These are phyloP conservation scores for Sechiopsis laciniata DNA, from an alignment of 306 rosid genomes.

Conservation along the genomic window DNA sequence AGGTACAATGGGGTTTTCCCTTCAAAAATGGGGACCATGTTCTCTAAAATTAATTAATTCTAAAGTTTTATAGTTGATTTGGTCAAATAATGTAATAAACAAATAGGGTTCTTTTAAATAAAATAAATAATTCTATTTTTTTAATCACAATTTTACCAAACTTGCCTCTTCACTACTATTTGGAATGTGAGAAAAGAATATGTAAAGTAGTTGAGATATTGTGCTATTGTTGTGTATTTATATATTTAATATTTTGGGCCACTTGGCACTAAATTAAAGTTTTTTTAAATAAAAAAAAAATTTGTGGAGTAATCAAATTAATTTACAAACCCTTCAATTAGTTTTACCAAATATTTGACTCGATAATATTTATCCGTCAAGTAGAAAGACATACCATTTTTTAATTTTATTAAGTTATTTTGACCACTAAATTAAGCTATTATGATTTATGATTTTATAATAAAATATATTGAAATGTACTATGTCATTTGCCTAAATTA, in stretches of 20 bases:
- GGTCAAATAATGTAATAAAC: background rate
- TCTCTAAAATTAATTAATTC: background rate
- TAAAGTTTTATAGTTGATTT: background rate
- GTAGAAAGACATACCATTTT: too few species aligned
- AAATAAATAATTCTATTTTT: background rate
- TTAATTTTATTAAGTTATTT: too few species aligned
- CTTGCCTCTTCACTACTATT: background rate
- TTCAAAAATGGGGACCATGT: constrained; percentile 6
- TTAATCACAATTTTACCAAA: background rate
- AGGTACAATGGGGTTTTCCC: background rate
- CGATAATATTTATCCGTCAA: too few species aligned
- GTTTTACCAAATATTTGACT: too few species aligned
- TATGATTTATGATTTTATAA: too few species aligned
- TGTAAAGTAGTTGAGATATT: background rate
- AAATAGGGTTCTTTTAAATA: background rate
- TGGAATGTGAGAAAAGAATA: background rate
- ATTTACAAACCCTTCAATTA: too few species aligned
- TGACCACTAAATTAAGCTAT: too few species aligned
- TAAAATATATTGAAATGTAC: too few species aligned
- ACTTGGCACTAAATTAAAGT: background rate
- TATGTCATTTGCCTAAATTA: background rate
- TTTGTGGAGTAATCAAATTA: too few species aligned
- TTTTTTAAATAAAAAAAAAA: too few species aligned
- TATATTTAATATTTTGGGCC: background rate
- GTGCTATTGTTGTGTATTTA: background rate